These are phyloP conservation scores for Umbilicaria muhlenbergii DNA, from an alignment of 495 filamentous ascomycete species.

Conservation along the genomic window DNA sequence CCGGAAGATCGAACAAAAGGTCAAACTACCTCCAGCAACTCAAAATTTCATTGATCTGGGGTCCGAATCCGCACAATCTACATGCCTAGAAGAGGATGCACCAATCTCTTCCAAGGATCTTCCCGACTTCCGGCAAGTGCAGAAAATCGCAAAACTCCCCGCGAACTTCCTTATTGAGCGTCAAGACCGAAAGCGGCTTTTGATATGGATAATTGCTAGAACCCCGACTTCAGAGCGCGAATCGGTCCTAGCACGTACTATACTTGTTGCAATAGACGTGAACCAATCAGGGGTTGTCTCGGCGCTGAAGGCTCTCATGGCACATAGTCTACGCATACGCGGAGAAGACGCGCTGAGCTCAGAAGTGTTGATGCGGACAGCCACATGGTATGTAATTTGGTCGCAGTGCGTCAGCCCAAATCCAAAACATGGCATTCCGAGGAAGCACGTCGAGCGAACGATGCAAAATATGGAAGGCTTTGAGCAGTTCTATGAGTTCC, in stretches of 20 bases:
- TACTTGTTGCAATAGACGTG: not conserved
- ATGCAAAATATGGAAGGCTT: conserved; percentile 11
- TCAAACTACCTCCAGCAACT: conserved; percentile 2
- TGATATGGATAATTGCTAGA: conserved; percentile 12
- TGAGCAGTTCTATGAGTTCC: conserved; percentile 12
- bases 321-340: not conserved
- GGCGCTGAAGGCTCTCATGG: not conserved
- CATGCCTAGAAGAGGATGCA: no score
- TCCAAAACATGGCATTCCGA: conserved; percentile 10
- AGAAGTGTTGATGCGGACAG: conserved; percentile 17
- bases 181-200: conserved; percentile 19
- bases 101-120: conserved; percentile 1
- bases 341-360: conserved; percentile 7
- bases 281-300: not conserved
- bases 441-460: conserved; percentile 8
- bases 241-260: not conserved
- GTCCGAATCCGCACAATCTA: not conserved
- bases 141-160: conserved; percentile 10
- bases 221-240: not conserved
- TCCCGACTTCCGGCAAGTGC: conserved; percentile 15
- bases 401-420: conserved; percentile 16
- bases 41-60: conserved; percentile 7
- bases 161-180: conserved; percentile 15
- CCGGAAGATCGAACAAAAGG: conserved; percentile 6
- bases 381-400: conserved; percentile 26